Base-by-base conservation (phyloP, 2,329 filamentous ascomycete genomes). In the Ophiosphaerella korrae region DNA sequence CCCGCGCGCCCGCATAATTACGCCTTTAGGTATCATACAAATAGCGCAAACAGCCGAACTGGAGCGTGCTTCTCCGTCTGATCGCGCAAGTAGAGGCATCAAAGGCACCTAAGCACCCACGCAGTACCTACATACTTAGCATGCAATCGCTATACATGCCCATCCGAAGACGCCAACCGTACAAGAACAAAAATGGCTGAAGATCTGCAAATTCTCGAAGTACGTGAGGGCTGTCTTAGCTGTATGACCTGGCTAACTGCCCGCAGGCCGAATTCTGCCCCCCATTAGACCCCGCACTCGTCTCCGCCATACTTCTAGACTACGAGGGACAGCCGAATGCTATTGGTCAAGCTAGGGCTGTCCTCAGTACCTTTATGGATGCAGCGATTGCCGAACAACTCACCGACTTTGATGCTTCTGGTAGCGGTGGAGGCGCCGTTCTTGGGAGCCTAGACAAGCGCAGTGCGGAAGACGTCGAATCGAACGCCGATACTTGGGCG, bases 341-440 rank as follows among this genome's bases (percentile, higher is more conserved):
- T 1, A 77, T 86, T 36, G 66, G 80, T 2, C 75, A 78, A 8
- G 84, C 87, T 2, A 81, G 82, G 26, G 68, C 76, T n/a, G 80
- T 82, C 0, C 78, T 97, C 1, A 79, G 88, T n/a, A 72, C 75
- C 1, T 75, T 97, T 12, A 88, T 88, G 44, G 77, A 83, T 26
- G 77, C 82, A 50, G 90, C 88, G 0, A 70, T 77, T 0, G 74
- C 76, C 1, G 88, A 94, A 68, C 89, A 94, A 65, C 82, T 85
- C 13, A 86, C 84, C 8, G 86, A 86, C 0, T 96, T 96, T 66
- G 90, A 94, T 59, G 84, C 89, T 0, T 90, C 88, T 29, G 90
- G 88, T 2, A 84, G 87, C 23, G 83, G 85, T 24, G 82, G 80
- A 11, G 62, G 55, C 52, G 55, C 57, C 7, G 42, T 55, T 18